These are phyloP conservation scores for Colletotrichum brevisporum DNA, from an alignment of 2,329 filamentous ascomycete genomes.

Conservation along the genomic window DNA sequence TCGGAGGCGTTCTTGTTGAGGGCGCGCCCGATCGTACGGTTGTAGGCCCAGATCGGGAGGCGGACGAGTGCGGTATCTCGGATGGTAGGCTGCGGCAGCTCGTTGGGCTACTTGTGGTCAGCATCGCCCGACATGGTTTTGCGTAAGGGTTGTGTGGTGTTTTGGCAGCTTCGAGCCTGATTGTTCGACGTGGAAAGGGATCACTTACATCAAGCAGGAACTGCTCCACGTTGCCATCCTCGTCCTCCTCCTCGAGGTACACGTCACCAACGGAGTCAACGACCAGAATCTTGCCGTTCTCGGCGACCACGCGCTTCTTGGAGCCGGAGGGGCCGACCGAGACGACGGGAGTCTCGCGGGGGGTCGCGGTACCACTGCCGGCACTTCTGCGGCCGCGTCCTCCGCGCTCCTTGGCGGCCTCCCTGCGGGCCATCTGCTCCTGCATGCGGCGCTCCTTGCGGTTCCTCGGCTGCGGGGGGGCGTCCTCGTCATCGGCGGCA, in stretches of 20 bases:
- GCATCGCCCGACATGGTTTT: constrained; percentile 18
- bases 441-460: constrained; percentile 89
- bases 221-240: constrained; percentile 86
- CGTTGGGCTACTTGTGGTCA: constrained; percentile 72
- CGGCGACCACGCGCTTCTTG: constrained; percentile 89
- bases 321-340: constrained; percentile 75
- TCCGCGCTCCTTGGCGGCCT: constrained; percentile 59
- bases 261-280: constrained; percentile 95
- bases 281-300: constrained; percentile 95
- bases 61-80: constrained; percentile 86
- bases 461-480: constrained; percentile 75
- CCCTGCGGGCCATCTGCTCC: constrained; percentile 85
- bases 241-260: constrained; percentile 92
- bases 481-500: constrained; percentile 62
- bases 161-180: not conserved
- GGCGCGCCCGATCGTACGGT: constrained; percentile 66
- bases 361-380: constrained; percentile 45
- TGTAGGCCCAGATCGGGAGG: constrained; percentile 82
- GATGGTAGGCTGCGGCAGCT: constrained; percentile 83
- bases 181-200: not conserved
- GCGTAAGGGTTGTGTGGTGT: not conserved
- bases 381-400: constrained; percentile 51
- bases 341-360: constrained; percentile 65
- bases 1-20: constrained; percentile 54
- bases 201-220: constrained; percentile 89